Conservation (phyloP, 2,329 filamentous ascomycete species). For the Cadophora malorum region DNA sequence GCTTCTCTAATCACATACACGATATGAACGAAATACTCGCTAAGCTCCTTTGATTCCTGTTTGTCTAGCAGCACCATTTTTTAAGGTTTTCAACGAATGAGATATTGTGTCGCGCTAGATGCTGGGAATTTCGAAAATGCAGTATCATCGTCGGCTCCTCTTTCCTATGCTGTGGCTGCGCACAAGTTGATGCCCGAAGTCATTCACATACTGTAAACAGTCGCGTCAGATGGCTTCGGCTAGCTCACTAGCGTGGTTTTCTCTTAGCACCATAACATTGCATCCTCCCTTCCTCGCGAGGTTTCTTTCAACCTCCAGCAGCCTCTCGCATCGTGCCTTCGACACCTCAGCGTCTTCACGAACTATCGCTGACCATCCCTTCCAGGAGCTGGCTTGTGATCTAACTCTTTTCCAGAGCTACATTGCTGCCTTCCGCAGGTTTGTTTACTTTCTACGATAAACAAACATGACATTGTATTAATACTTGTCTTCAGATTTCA, state of each 20-base stretch:
- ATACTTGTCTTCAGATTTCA: neutral
- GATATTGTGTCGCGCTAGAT: no score
- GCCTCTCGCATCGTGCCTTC: neutral
- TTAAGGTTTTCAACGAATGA: no score
- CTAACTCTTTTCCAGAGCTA: neutral
- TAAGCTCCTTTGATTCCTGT: no score
- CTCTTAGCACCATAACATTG: neutral
- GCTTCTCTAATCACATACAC: no score
- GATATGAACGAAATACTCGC: no score
- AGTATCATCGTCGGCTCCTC: no score
- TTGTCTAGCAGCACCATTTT: no score
- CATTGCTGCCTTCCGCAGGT: neutral
- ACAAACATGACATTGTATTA: neutral
- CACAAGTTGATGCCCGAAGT: neutral
- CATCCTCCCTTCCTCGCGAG: neutral
- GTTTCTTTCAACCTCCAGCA: neutral
- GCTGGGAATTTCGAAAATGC: no score
- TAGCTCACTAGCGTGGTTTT: neutral
- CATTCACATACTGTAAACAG: neutral
- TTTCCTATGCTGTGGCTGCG: neutral
- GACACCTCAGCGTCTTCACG: neutral
- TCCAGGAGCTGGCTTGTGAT: neutral
- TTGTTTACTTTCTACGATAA: neutral
- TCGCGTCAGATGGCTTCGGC: neutral
- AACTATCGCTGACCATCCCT: neutral